A percentile compares a stretch with the other conserved stretches of the same genome.
Conservation (phyloP, 257 asterid genomes). For the Plectranthus barbatus region DNA sequence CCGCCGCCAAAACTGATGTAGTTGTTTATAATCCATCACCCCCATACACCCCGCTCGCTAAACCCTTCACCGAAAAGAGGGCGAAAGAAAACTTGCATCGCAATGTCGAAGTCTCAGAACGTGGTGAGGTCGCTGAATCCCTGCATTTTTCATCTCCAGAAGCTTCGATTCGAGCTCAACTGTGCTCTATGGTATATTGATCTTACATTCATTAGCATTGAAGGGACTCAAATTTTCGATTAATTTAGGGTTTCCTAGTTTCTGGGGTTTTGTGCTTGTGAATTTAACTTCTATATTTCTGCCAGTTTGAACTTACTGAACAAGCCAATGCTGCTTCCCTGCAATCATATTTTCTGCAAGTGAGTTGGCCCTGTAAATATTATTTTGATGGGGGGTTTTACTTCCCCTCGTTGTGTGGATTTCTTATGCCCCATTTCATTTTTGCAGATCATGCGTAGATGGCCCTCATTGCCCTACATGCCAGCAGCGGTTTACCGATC, state of each 20-base stretch:
- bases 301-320: conserved; percentile 62
- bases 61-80: background rate
- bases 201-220: background rate
- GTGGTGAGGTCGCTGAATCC: conserved; percentile 47
- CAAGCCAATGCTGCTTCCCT: conserved; percentile 74
- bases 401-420: background rate
- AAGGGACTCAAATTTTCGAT: background rate
- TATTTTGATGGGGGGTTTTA: background rate
- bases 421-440: background rate
- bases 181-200: conserved; percentile 65
- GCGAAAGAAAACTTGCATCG: background rate
- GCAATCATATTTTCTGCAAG: conserved; percentile 86
- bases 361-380: conserved; percentile 21
- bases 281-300: background rate
- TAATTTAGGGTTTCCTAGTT: background rate
- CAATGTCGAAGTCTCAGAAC: conserved; percentile 33
- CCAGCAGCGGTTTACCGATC: conserved; percentile 31
- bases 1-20: too few relatives aligned
- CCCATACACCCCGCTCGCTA: background rate
- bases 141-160: conserved; percentile 61
- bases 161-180: conserved; percentile 80
- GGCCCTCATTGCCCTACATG: conserved; percentile 63
- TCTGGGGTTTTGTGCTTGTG: background rate
- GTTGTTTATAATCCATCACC: background rate
- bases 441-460: conserved; percentile 46